Conservation (phyloP, 768 basidiomycete genomes). For the Termitomyces sp. region DNA sequence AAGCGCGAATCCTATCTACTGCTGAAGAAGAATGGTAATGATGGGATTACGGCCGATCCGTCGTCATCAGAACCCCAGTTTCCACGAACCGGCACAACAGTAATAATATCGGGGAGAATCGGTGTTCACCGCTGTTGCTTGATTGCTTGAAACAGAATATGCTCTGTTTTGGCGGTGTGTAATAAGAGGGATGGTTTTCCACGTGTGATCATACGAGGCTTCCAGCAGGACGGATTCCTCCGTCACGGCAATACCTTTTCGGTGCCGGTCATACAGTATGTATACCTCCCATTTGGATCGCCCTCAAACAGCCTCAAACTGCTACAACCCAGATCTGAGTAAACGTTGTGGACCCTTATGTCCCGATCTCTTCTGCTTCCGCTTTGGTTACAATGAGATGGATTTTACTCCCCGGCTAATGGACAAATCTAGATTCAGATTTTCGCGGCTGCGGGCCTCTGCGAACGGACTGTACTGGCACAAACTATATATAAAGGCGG, state of each 20-base stretch:
- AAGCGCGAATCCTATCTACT: slow-evolving; percentile 11
- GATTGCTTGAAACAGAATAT: slow-evolving; percentile 15
- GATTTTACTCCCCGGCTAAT: slow-evolving; percentile 10
- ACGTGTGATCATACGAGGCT: slow-evolving; percentile 13
- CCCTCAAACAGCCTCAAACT: slow-evolving; percentile 3
- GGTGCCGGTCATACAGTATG: slow-evolving; percentile 17
- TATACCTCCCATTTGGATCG: slow-evolving; percentile 12
- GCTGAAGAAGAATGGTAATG: slow-evolving; percentile 8
- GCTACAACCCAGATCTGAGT: slow-evolving; percentile 10
- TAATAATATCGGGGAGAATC: slow-evolving; percentile 15
- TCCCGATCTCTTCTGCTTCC: slow-evolving; percentile 16
- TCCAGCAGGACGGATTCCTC: slow-evolving; percentile 10
- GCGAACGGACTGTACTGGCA: slow-evolving; percentile 21
- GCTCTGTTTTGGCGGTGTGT: slow-evolving; percentile 9
- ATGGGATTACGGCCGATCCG: slow-evolving; percentile 13
- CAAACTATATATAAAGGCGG: slow-evolving; percentile 24
- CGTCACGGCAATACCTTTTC: slow-evolving; percentile 15
- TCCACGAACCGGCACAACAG: slow-evolving; percentile 13
- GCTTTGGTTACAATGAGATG: slow-evolving; percentile 12
- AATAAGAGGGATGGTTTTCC: slow-evolving; percentile 12
- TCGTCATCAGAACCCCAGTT: slow-evolving; percentile 16
- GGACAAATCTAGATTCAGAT: slow-evolving; percentile 17
- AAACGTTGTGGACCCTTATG: slow-evolving; percentile 8
- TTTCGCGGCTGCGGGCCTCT: slow-evolving; percentile 24
- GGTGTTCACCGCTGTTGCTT: slow-evolving; percentile 10